These are phyloP conservation scores for Xerocomus spinulosus DNA, from an alignment of 768 basidiomycete genomes.

Conservation along the genomic window DNA sequence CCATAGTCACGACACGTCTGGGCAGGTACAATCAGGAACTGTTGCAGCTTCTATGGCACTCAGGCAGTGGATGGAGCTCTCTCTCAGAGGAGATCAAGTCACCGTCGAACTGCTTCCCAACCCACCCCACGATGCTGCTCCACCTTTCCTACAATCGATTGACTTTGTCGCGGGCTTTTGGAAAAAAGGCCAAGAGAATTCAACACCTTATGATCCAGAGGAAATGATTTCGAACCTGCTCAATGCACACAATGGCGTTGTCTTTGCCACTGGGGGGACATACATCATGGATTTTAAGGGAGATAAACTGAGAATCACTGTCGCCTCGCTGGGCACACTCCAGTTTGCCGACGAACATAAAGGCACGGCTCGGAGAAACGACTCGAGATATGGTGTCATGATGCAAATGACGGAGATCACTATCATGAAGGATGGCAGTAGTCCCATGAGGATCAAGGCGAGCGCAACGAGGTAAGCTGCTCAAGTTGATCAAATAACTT, in stretches of 20 bases:
- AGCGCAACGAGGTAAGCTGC: constrained; percentile 78
- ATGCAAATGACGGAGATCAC: constrained; percentile 93
- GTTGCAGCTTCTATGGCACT: constrained; percentile 78
- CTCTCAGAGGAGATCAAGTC: constrained; percentile 69
- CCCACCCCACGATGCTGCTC: constrained; percentile 48
- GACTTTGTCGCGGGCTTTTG: constrained; percentile 77
- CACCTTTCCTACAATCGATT: constrained; percentile 68
- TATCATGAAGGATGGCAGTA: constrained; percentile 78
- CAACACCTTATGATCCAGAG: constrained; percentile 79
- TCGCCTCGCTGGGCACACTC: constrained; percentile 55
- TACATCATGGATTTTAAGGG: constrained; percentile 88
- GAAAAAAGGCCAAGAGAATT: constrained; percentile 47
- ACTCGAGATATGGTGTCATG: constrained; percentile 54
- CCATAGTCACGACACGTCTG: constrained; percentile 72
- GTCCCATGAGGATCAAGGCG: constrained; percentile 84
- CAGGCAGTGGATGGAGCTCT: constrained; percentile 88
- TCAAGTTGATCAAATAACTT: not conserved
- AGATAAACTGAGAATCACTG: constrained; percentile 66
- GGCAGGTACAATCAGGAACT: constrained; percentile 58
- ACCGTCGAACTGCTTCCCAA: constrained; percentile 56
- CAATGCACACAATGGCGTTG: constrained; percentile 65
- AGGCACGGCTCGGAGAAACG: constrained; percentile 33
- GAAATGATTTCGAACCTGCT: constrained; percentile 76
- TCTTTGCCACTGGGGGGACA: constrained; percentile 65
- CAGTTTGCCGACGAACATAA: constrained; percentile 63